Base-by-base conservation (phyloP, 2,329 filamentous ascomycete genomes). In the Paraphoma sp. region DNA sequence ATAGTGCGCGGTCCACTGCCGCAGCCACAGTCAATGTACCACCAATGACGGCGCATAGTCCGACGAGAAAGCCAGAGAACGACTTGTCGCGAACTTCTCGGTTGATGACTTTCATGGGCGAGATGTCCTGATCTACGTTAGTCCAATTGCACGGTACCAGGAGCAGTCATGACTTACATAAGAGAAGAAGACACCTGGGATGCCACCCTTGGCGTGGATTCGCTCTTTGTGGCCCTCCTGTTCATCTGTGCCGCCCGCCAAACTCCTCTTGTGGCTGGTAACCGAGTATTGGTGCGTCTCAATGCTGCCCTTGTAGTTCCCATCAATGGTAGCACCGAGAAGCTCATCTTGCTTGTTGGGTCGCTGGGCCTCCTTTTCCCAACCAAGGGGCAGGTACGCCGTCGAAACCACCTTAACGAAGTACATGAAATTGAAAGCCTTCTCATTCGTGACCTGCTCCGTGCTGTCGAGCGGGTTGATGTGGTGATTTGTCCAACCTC, bases 101-200 rank as follows among this genome's bases (percentile, higher is more conserved):
- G 82, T 99, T 99, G 79, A 99, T 90, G 59, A 99, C 94, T 81
- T 98, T 99, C 95, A 99, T 99, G 5, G 95, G 95, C 2, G 94
- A 98, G 76, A 99, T 99, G 70, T 99, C 95, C 90, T 93, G 54
- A 30, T n/a, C 18, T n/a, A n/a, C 62, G 68, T 53, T 30, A 45
- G 12, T 45, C 11, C 18, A 10, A 31, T n/a, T 45, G 18, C 16
- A 17, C 31, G 9, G 45, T 1, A 23, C 23, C 23, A 23, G n/a
- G n/a, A 23, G 5, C 3, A 23, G 2, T 23, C 23, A 23, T 23
- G 30, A 86, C 90, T 86, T 83, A 93, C 91, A 70, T 99, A 99
- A 64, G 93, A 96, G 82, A 99, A 98, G 83, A 99, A 99, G 12
- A 99, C 93, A 43, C 95, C 95, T 0, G 95, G 95, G 69, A 99